phyloP scores from a whole-genome alignment of 2,329 filamentous ascomycete species.

The Claviceps sp. region DNA sequence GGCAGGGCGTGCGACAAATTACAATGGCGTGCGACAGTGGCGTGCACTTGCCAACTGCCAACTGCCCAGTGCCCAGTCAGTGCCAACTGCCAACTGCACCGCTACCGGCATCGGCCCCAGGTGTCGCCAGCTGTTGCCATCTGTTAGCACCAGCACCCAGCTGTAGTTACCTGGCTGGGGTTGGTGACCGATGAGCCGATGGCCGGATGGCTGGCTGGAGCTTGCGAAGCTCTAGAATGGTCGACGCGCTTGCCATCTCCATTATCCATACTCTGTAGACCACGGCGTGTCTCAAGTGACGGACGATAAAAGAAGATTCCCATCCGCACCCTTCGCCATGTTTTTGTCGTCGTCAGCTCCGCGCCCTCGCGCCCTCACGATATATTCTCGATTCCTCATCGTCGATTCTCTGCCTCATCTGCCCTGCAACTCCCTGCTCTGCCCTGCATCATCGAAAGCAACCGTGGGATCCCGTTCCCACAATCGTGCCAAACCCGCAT shows the following conservation, averaged over 20 bases:
- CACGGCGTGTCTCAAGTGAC: conserved; percentile 9
- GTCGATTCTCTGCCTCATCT: neutral
- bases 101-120: conserved; percentile 1
- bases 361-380: neutral
- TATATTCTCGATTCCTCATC: neutral
- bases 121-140: too few species aligned
- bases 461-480: neutral
- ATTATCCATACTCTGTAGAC: conserved; percentile 6
- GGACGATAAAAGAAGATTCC: conserved; percentile 5
- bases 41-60: neutral
- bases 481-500: neutral
- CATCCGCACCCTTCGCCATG: conserved; percentile 3
- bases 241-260: conserved; percentile 1
- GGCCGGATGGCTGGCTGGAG: conserved; percentile 2
- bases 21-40: neutral
- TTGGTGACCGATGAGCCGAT: neutral
- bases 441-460: too few species aligned
- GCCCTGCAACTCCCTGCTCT: neutral
- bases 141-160: too few species aligned
- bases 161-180: neutral
- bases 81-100: neutral
- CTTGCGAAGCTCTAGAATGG: conserved; percentile 5
- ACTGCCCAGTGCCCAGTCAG: too few species aligned
- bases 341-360: neutral
- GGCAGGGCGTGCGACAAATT: too few species aligned